Evolutionary conservation across 2,329 filamentous ascomycete species (phyloP), one percentile per base, ranked within the genome.

Genomic region (Aspergillus sp.): DNA sequence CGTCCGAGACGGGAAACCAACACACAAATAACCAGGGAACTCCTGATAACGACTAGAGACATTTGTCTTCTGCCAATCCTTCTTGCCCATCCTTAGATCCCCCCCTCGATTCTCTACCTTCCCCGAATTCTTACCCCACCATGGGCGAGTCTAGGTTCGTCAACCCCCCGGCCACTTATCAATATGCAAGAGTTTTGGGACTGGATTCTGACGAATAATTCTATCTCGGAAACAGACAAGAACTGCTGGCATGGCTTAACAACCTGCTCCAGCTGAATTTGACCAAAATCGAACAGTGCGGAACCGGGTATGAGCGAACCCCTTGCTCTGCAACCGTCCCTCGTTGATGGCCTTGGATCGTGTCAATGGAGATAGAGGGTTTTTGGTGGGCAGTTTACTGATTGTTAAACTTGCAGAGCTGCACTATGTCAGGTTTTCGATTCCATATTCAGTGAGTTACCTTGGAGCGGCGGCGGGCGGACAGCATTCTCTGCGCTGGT

Each of bases 211-310:
- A 52, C 31, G 27, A 15, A n/a, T 6, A 35, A 31, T 33, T 5
- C 12, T 24, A 43, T 53, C 52, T 31, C 37, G n/a, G 44, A 33
- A 63, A 35, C 48, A 98, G 95, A 83, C 95, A 99, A 80, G 95
- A 99, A 82, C 86, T 99, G 68, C 84, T 99, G 68, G 85, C 88
- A 80, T 99, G 95, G 95, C 83, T 98, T 66, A 99, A 99, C 84
- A 93, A 90, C 84, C 90, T 99, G 62, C 87, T 99, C 52, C 92
- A 97, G 81, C 89, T 99, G 72, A 99, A 98, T 81, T 87, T 99
- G 70, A 98, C 90, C 70, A 98, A 97, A 80, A 91, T 99, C 75
- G 95, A 99, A 82, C 95, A 99, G 84, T 98, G 93, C 77, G 95
- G 95, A 76, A 98, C 93, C 72, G 95, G 93, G 93, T 98, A 87